Evolutionary conservation across 192 early-diverging fungal genomes (phyloP).

Genomic region (Backusella luteola): DNA sequence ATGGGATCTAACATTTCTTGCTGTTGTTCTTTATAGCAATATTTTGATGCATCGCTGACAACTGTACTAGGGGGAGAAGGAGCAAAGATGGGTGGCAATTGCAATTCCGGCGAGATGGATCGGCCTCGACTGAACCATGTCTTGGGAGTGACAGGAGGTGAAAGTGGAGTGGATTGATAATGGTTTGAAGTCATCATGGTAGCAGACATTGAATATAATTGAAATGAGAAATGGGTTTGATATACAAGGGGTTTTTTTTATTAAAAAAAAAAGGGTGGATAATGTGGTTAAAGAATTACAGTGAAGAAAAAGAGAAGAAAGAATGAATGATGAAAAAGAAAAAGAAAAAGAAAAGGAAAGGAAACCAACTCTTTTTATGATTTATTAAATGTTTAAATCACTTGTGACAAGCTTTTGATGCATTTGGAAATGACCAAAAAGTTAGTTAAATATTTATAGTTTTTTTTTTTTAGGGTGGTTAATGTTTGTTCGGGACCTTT

Average conservation of each 20-base stretch:
- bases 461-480: neutral
- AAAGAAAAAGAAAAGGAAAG: neutral
- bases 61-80: neutral
- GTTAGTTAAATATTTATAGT: neutral
- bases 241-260: neutral
- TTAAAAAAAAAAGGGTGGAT: neutral
- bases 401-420: constrained; percentile 1
- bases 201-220: neutral
- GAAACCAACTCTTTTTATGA: neutral
- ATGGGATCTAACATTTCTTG: constrained; percentile 5
- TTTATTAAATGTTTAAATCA: constrained; percentile 1
- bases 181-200: neutral
- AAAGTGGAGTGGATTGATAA: neutral
- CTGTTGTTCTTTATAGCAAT: neutral
- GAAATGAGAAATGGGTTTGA: neutral
- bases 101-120: neutral
- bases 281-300: neutral
- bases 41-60: neutral
- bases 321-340: neutral
- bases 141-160: constrained; percentile 21
- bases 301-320: neutral
- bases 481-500: neutral
- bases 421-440: constrained; percentile 7
- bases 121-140: neutral
- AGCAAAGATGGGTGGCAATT: neutral